phyloP scores from a whole-genome alignment of 345 rosid genomes.

The Lenwebbia sp. region DNA sequence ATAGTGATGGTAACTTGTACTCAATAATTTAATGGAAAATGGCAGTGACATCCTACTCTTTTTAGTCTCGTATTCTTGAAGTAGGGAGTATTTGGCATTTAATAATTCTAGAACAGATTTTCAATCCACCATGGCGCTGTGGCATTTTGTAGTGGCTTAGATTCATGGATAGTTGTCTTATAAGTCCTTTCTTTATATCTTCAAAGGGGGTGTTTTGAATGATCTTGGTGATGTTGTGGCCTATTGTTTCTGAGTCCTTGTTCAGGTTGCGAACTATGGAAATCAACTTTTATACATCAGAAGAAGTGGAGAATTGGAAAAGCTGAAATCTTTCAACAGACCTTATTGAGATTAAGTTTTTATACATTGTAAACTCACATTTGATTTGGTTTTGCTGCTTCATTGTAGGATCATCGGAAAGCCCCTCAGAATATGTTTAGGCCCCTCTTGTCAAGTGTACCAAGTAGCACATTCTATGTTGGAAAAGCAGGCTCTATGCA shows the following conservation, averaged over 20 bases:
- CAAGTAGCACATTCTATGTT: constrained; percentile 68
- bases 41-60: not conserved
- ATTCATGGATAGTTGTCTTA: not conserved
- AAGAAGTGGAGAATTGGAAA: not conserved
- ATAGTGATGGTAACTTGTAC: not conserved
- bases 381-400: not conserved
- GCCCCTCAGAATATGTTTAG: constrained; percentile 97
- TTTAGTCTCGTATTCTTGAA: not conserved
- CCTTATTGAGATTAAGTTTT: not conserved
- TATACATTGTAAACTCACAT: not conserved
- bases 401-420: constrained; percentile 72
- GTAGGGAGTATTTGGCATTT: not conserved
- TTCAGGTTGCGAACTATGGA: not conserved
- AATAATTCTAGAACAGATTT: not conserved
- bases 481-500: constrained; percentile 58
- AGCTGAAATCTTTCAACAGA: not conserved
- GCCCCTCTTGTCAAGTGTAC: constrained; percentile 95
- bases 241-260: not conserved
- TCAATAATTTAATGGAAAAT: not conserved
- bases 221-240: not conserved
- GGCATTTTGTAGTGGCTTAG: not conserved
- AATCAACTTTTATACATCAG: not conserved
- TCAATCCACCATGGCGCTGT: not conserved
- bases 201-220: not conserved
- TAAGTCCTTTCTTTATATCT: not conserved